These are phyloP conservation scores for Panaeolus cyanescens DNA, from an alignment of 768 basidiomycete genomes.

Conservation along the genomic window DNA sequence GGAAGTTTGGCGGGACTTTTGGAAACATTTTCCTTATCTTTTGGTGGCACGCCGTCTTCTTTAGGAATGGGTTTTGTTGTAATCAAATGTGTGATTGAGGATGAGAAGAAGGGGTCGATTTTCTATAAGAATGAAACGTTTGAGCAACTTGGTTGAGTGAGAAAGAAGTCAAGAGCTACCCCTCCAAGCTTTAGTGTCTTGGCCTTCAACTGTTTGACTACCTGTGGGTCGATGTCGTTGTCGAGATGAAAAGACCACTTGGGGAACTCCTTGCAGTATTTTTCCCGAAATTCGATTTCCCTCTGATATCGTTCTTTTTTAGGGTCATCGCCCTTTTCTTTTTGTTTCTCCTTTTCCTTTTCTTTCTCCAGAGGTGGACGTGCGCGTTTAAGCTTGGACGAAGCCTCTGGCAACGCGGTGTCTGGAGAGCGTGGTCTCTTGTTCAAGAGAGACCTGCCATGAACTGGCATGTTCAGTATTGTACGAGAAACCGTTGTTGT, in stretches of 20 bases:
- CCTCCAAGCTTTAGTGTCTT: conserved; percentile 72
- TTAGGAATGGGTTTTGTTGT: conserved; percentile 52
- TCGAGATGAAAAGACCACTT: conserved; percentile 87
- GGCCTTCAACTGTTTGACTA: conserved; percentile 46
- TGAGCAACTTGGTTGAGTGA: conserved; percentile 5
- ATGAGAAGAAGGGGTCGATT: conserved; percentile 88
- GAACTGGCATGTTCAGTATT: conserved; percentile 5
- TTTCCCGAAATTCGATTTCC: conserved; percentile 75
- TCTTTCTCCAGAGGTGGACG: conserved; percentile 27
- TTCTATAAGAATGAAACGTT: conserved; percentile 44
- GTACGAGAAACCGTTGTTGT: conserved; percentile 2
- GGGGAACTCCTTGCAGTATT: conserved; percentile 87
- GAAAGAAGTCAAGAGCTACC: conserved; percentile 50
- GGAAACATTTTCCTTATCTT: conserved; percentile 24
- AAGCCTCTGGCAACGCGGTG: conserved; percentile 10
- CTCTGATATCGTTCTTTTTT: conserved; percentile 54
- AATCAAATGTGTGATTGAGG: conserved; percentile 85
- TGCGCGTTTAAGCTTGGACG: conserved; percentile 18
- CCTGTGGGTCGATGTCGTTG: conserved; percentile 41
- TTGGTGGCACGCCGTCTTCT: not conserved
- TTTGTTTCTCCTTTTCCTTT: conserved; percentile 41
- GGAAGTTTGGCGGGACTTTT: conserved; percentile 70
- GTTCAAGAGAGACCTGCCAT: conserved; percentile 16
- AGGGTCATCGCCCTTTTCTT: conserved; percentile 43
- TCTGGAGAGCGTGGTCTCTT: conserved; percentile 34